Base-by-base conservation (phyloP, 257 asterid species). In the Plantago ovata region DNA sequence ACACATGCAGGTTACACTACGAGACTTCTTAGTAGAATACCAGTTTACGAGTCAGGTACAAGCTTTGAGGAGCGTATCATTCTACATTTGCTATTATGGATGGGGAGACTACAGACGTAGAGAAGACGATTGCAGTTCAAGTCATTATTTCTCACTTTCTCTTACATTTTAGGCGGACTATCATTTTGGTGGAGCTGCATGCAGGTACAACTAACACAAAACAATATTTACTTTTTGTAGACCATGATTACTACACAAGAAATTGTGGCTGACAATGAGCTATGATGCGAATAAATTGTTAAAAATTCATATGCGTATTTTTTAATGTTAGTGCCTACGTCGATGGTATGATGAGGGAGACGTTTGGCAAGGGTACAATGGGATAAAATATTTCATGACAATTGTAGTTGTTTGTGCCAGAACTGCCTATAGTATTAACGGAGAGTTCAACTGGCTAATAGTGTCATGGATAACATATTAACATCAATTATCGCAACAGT, bases 51-150 rank as follows among this genome's bases (percentile, higher is more conserved):
- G 60, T 20, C 60, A 55, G 60, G 80, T 73, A 63, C 87, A 73
- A 74, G 81, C 92, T 38, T 58, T 83, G 10, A 73, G 92, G 63
- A 81, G 81, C 70, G 41, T 80, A 15, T 77, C 78, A 63, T 78
- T 75, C 63, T 83, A 80, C 51, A 45, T 75, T 16, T 83, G 92
- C 74, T 80, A 78, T 68, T 83, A 75, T 4, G 83, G 87, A 52
- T 76, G 85, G 84, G 87, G 87, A 56, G 86, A 80, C 69, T 74
- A 63, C 77, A 80, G 67, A 16, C 62, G 3, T 0, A 66, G 87
- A 68, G 51, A 63, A 54, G 76, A 46, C 74, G 76, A 9, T 49
- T 83, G 92, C 66, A 60, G 51, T 16, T 8, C 57, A 5, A 71
- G 41, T 49, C 66, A 71, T 20, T 73, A 22, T 83, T 71, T 68